phyloP scores from a whole-genome alignment of 371 early-diverging fungal genomes.

The Furculomyces boomerangus region DNA sequence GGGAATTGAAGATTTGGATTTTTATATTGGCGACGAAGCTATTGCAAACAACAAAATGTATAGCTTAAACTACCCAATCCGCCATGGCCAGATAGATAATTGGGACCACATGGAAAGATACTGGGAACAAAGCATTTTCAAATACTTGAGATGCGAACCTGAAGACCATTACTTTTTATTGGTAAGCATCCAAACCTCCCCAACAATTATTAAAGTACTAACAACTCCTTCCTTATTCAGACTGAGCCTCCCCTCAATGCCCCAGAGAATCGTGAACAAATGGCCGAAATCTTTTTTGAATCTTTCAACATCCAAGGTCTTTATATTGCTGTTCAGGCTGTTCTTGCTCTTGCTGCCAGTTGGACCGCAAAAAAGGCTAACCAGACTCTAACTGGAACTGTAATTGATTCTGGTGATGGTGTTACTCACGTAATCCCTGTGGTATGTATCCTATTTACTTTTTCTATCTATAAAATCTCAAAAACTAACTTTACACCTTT shows the following conservation, averaged over 20 bases:
- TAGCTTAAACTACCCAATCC: constrained; percentile 66
- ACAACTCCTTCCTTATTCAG: background rate
- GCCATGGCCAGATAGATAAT: constrained; percentile 78
- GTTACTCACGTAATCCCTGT: constrained; percentile 98
- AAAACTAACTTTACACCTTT: background rate
- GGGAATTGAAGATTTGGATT: constrained; percentile 93
- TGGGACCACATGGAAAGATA: constrained; percentile 91
- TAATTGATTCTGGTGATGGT: constrained; percentile 95
- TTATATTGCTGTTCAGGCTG: constrained; percentile 88
- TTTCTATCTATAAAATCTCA: background rate
- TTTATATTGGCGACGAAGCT: constrained; percentile 94
- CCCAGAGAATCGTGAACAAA: constrained; percentile 85
- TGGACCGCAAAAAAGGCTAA: constrained; percentile 65
- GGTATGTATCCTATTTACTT: constrained; percentile 22
- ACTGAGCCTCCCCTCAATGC: constrained; percentile 84
- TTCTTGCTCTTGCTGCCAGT: constrained; percentile 73
- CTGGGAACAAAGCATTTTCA: constrained; percentile 94
- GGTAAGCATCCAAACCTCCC: background rate
- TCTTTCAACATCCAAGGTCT: constrained; percentile 76
- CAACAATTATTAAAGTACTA: background rate
- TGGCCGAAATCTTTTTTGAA: constrained; percentile 86
- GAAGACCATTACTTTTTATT: constrained; percentile 91
- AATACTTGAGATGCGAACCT: constrained; percentile 92
- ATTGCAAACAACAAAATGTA: constrained; percentile 68
- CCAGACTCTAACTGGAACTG: constrained; percentile 87